Percentiles rank a stretch among this genome's conserved stretches.
These are phyloP conservation scores for Canariomyces notabilis DNA, from an alignment of 2,329 filamentous ascomycete genomes.

Conservation along the genomic window DNA sequence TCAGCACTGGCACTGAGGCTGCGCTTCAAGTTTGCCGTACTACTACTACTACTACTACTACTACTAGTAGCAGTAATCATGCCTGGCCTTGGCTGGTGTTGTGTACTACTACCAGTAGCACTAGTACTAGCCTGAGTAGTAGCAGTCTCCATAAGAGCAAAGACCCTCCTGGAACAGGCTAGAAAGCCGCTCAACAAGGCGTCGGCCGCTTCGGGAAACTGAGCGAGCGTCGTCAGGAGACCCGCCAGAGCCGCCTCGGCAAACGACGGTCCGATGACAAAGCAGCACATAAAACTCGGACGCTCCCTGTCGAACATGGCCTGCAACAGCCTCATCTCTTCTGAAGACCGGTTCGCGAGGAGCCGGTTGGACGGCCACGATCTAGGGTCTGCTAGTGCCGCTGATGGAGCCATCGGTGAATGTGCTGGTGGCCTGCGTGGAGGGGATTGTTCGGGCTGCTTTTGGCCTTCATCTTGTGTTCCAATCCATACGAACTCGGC, in stretches of 20 bases:
- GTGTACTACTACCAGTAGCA: no score
- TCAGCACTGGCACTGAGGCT: no score
- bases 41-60: no score
- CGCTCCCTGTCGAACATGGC: neutral
- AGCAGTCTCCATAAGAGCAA: neutral
- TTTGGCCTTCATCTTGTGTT: no score
- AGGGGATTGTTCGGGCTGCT: no score
- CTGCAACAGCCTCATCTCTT: neutral
- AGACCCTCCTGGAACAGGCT: slow-evolving; percentile 1
- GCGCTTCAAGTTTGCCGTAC: no score
- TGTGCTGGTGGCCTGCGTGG: no score
- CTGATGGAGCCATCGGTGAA: no score
- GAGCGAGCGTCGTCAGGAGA: neutral
- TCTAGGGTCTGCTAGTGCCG: neutral
- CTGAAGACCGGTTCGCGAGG: neutral
- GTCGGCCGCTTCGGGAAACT: neutral
- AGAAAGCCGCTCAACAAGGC: neutral
- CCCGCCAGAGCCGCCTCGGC: neutral
- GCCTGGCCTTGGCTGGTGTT: no score
- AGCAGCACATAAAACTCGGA: neutral
- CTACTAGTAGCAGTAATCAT: no score
- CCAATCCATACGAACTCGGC: no score
- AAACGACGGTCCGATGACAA: slow-evolving; percentile 1
- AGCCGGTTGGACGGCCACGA: neutral
- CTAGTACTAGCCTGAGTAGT: no score